Conservation (phyloP, 176 grass and related monocot species). For the Tillandsia fasciculata region DNA sequence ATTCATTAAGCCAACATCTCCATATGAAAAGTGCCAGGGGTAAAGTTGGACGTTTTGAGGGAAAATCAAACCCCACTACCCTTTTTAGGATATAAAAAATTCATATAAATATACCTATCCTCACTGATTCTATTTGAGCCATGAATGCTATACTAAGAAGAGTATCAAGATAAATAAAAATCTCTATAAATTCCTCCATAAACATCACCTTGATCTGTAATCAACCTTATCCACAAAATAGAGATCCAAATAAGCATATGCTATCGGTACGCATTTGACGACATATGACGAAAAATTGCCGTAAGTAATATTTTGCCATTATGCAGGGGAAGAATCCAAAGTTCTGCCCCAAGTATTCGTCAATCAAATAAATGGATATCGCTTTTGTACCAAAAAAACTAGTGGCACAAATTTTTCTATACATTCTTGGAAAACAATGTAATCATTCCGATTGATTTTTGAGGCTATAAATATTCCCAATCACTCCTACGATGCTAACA, state of each 20-base stretch:
- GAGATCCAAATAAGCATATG: too few species aligned
- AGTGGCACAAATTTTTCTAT: background rate
- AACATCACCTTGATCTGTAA: background rate
- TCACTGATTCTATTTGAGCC: background rate
- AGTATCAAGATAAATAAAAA: background rate
- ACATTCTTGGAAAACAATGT: background rate
- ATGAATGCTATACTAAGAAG: background rate
- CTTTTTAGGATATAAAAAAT: background rate
- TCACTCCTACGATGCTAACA: slow-evolving; percentile 56
- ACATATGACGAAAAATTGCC: background rate
- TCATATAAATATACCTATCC: background rate
- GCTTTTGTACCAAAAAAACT: background rate
- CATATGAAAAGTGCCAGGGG: background rate
- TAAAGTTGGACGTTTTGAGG: background rate
- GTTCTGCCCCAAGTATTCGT: too few species aligned
- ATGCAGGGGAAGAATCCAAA: background rate
- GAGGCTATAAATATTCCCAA: slow-evolving; percentile 77
- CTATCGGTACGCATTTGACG: background rate
- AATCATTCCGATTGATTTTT: slow-evolving; percentile 52
- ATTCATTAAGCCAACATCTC: background rate
- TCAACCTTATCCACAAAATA: too few species aligned
- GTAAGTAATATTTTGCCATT: background rate
- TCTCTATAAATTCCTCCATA: background rate
- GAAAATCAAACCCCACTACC: background rate
- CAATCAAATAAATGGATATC: too few species aligned